A percentile compares a stretch with the other conserved stretches of the same genome.
Evolutionary conservation across 192 early-diverging fungal species (phyloP).

Genomic region (Podila clonocystis): DNA sequence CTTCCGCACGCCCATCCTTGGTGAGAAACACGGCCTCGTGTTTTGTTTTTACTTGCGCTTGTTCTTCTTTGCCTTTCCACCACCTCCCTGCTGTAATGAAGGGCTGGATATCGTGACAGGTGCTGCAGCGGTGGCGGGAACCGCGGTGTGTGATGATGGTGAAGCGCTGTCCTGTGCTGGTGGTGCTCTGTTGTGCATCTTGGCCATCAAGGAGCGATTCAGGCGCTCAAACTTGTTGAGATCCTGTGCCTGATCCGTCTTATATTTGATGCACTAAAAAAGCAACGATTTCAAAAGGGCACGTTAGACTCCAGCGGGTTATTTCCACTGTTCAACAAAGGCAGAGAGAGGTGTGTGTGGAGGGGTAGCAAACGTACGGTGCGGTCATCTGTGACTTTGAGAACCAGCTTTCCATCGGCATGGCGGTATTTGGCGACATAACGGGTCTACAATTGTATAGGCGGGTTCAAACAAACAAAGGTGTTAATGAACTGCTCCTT

Average conservation of each 20-base stretch:
- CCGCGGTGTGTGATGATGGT: constrained; percentile 3
- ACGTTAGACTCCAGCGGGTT: too few relatives aligned
- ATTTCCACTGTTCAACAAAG: background rate
- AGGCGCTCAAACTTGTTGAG: constrained; percentile 77
- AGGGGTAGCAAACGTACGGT: constrained; percentile 56
- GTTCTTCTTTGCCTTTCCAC: constrained; percentile 52
- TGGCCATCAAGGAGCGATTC: constrained; percentile 70
- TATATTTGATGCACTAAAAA: constrained; percentile 66
- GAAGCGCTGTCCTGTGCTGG: constrained; percentile 9
- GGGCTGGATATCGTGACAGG: constrained; percentile 45
- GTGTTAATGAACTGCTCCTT: background rate
- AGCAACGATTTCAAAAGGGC: too few relatives aligned
- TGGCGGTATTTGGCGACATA: constrained; percentile 76
- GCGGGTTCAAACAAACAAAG: background rate
- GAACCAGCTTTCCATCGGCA: constrained; percentile 71
- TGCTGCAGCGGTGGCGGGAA: constrained; percentile 13
- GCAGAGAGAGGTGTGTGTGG: background rate
- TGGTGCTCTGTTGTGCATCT: constrained; percentile 70
- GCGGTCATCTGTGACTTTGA: constrained; percentile 80
- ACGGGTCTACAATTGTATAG: constrained; percentile 61
- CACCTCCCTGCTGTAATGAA: constrained; percentile 41
- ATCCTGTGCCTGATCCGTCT: constrained; percentile 74
- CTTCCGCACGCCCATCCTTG: background rate
- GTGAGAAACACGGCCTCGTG: background rate
- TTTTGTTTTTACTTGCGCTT: constrained; percentile 32